Base-by-base conservation (phyloP, 2,329 filamentous ascomycete genomes). In the Plenodomus tracheiphilus region DNA sequence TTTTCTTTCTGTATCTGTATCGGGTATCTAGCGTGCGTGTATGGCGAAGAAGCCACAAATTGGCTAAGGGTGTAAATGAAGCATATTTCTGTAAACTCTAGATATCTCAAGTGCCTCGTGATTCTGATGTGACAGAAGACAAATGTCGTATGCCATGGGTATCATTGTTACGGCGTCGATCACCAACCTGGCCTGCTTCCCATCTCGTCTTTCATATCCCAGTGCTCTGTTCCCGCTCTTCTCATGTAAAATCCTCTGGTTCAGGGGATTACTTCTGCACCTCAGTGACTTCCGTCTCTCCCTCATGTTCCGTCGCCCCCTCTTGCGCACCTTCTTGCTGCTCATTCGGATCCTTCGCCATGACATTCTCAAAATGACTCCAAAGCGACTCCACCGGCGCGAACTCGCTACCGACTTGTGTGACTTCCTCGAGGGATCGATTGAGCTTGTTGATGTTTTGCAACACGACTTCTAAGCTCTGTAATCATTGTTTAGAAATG, bases 381-480 rank as follows among this genome's bases (percentile, higher is more conserved):
- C 94, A 99, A 15, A 99, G 81, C 22, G 91, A 91, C 73, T 99
- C 94, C 37, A 99, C 94, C 3, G 91, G 92, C n/a, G 89, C 87
- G 75, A 99, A 97, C 68, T 99, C 94, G 74, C 96, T 96, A 32
- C 94, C 94, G 43, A 99, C 93, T 39, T 91, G 86, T 51, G 95
- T 92, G 17, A 97, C 88, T 47, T 91, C 89, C 74, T 99, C 93
- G 16, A 99, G 78, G 34, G 88, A 93, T 28, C 93, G 86, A 72
- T 97, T 99, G 50, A 99, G 77, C 64, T 92, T 92, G 76, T 97
- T 99, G 73, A 97, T 91, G 66, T 96, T 97, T 64, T 92, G 89
- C 9, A 99, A 86, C 50, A 96, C 91, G 65, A 94, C 86, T 66
- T 97, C 94, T 69, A 99, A 79, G 53, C 79, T 81, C 82, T 85